Percentiles rank a stretch among this genome's conserved stretches.
phyloP scores from a whole-genome alignment of 169 alveolate species.

The Plasmodium inui region DNA sequence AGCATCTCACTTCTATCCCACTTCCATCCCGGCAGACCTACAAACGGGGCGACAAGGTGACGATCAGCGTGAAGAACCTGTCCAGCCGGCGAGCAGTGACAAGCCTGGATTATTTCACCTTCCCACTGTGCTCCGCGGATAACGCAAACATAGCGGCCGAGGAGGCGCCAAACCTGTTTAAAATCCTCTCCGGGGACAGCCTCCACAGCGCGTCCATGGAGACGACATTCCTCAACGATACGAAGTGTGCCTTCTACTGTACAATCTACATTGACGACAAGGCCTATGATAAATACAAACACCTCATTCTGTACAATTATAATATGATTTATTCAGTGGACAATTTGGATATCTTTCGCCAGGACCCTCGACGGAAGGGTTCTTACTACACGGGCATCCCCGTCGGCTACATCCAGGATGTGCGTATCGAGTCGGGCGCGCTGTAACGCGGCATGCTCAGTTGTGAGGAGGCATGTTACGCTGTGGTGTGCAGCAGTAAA shows the following conservation, averaged over 20 bases:
- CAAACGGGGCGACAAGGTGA: slow-evolving; percentile 44
- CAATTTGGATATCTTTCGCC: slow-evolving; percentile 43
- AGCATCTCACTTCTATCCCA: background rate
- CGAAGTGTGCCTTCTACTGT: slow-evolving; percentile 46
- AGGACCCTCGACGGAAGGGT: slow-evolving; percentile 44
- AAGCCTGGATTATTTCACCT: slow-evolving; percentile 49
- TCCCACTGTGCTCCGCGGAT: slow-evolving; percentile 55
- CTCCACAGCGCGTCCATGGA: slow-evolving; percentile 30
- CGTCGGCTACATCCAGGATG: slow-evolving; percentile 54
- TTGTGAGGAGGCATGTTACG: no score
- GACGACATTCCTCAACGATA: slow-evolving; percentile 32
- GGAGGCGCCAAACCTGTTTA: slow-evolving; percentile 51
- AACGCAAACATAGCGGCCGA: background rate
- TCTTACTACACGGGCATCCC: slow-evolving; percentile 65
- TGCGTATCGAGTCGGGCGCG: background rate
- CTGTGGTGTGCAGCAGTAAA: no score
- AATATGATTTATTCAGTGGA: slow-evolving; percentile 51
- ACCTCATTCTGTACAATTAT: slow-evolving; percentile 47
- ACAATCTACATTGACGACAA: slow-evolving; percentile 34
- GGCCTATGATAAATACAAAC: slow-evolving; percentile 33
- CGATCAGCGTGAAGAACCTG: slow-evolving; percentile 51
- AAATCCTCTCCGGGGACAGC: slow-evolving; percentile 48
- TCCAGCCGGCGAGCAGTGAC: slow-evolving; percentile 69
- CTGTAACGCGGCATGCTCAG: background rate
- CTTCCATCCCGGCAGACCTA: slow-evolving; percentile 3